phyloP scores from a whole-genome alignment of 805 yeast species.

The Wickerhamomyces canadensis region DNA sequence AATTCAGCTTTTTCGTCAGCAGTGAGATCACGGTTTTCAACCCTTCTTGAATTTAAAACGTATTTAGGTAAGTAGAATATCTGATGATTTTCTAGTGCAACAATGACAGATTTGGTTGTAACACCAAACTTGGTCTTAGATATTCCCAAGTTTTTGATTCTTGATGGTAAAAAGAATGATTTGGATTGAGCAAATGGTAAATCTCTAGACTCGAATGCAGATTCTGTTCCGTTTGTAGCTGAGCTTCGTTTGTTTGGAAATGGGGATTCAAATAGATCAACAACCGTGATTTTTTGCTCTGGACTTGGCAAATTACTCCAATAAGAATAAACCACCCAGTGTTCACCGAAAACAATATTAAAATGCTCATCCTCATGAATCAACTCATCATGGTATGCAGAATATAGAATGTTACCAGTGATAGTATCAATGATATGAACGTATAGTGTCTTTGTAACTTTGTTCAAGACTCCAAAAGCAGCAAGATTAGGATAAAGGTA shows the following conservation, averaged over 20 bases:
- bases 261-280: slow-evolving; percentile 74
- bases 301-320: slow-evolving; percentile 44
- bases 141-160: slow-evolving; percentile 45
- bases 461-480: slow-evolving; percentile 40
- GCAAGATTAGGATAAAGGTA: slow-evolving; percentile 69
- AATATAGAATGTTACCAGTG: slow-evolving; percentile 57
- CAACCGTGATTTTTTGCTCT: slow-evolving; percentile 55
- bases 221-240: slow-evolving; percentile 12
- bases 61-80: slow-evolving; percentile 66
- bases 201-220: slow-evolving; percentile 29
- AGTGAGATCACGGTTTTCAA: slow-evolving; percentile 47
- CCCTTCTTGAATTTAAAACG: slow-evolving; percentile 64
- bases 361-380: slow-evolving; percentile 38
- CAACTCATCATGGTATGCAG: slow-evolving; percentile 36
- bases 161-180: slow-evolving; percentile 59
- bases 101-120: slow-evolving; percentile 58
- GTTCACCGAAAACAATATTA: slow-evolving; percentile 64
- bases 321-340: slow-evolving; percentile 74
- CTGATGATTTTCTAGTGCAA: slow-evolving; percentile 55
- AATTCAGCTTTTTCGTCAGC: slow-evolving; percentile 52
- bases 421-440: slow-evolving; percentile 60
- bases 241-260: slow-evolving; percentile 42
- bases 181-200: slow-evolving; percentile 47
- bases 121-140: slow-evolving; percentile 62
- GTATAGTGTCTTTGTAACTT: slow-evolving; percentile 28